phyloP scores from a whole-genome alignment of 495 filamentous ascomycete genomes.

The Penicillium robsamsonii region DNA sequence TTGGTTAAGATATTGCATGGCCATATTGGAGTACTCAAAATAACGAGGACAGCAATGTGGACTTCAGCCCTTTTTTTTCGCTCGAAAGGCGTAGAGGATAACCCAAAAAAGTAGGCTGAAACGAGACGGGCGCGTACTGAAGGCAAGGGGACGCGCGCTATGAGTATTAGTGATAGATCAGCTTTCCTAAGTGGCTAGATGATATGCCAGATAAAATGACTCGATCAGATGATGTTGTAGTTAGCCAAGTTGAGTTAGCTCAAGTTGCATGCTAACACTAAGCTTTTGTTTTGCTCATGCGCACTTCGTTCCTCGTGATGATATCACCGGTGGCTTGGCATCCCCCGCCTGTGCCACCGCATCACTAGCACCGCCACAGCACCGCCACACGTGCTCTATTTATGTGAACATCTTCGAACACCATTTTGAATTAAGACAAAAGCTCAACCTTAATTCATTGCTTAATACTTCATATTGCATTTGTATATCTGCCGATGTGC shows the following conservation, averaged over 20 bases:
- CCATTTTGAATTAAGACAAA: neutral
- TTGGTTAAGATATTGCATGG: slow-evolving; percentile 45
- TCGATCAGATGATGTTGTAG: neutral
- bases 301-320: slow-evolving; percentile 15
- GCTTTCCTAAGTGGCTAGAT: neutral
- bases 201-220: neutral
- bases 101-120: slow-evolving; percentile 4
- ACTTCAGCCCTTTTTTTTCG: neutral
- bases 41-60: neutral
- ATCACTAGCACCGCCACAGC: slow-evolving; percentile 8
- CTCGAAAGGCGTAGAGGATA: neutral
- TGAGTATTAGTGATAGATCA: slow-evolving; percentile 8
- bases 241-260: neutral
- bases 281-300: slow-evolving; percentile 7
- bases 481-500: too few relatives aligned
- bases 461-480: neutral
- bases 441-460: neutral
- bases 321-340: slow-evolving; percentile 28
- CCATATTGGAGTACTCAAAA: neutral
- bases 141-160: slow-evolving; percentile 9
- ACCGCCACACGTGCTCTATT: neutral
- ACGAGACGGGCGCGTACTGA: slow-evolving; percentile 7
- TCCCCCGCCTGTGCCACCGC: slow-evolving; percentile 19
- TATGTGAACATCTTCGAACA: neutral
- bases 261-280: neutral